phyloP scores from a whole-genome alignment of 176 grass and related monocot species.

The Carex parvula region DNA sequence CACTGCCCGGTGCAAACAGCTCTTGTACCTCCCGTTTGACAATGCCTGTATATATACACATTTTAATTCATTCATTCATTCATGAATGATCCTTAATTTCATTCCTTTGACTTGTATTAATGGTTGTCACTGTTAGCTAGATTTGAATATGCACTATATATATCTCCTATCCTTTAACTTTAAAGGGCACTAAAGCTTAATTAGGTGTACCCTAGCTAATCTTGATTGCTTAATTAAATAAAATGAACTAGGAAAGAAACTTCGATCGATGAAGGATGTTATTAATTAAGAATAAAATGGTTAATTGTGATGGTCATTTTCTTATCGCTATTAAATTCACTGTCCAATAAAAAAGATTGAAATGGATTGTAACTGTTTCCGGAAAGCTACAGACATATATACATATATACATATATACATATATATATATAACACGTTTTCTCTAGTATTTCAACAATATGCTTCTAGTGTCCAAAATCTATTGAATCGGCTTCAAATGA shows the following conservation, averaged over 20 bases:
- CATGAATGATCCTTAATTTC: too few relatives aligned
- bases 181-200: not conserved
- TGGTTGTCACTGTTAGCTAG: constrained; percentile 15
- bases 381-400: too few relatives aligned
- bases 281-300: too few relatives aligned
- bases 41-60: constrained; percentile 38
- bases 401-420: too few relatives aligned
- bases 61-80: too few relatives aligned
- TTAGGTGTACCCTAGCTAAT: constrained; percentile 15
- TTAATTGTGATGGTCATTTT: not conserved
- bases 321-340: not conserved
- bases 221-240: constrained; percentile 20
- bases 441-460: too few relatives aligned
- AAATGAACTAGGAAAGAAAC: not conserved
- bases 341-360: constrained; percentile 23
- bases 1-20: constrained; percentile 83
- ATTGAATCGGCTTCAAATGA: too few relatives aligned
- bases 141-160: not conserved
- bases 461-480: too few relatives aligned
- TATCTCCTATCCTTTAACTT: not conserved
- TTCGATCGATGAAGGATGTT: not conserved
- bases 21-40: constrained; percentile 76
- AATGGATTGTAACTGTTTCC: too few relatives aligned
- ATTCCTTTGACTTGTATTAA: not conserved
- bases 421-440: too few relatives aligned